Evolutionary conservation across 1,284 basidiomycete species (phyloP).

Genomic region (Pisolithus thermaeus): DNA sequence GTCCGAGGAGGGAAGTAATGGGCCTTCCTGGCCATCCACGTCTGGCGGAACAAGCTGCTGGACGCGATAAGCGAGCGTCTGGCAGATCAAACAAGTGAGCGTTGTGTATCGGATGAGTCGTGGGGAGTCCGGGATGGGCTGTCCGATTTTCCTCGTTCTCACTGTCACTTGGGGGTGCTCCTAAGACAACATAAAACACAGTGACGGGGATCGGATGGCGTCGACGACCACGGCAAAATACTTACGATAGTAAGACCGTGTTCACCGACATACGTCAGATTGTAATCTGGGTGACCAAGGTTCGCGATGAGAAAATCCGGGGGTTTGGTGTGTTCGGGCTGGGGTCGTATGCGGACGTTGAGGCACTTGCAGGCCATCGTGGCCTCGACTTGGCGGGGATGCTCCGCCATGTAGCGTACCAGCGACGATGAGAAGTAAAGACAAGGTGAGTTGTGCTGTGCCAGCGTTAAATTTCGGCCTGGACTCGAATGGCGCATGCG

Average conservation of each 20-base stretch:
- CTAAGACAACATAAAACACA: conserved; percentile 33
- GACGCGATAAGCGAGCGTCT: conserved; percentile 62
- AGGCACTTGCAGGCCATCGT: conserved; percentile 58
- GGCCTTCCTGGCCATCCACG: conserved; percentile 58
- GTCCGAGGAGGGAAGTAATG: conserved; percentile 62
- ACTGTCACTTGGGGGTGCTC: conserved; percentile 66
- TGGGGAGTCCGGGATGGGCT: conserved; percentile 38
- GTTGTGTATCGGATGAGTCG: conserved; percentile 54
- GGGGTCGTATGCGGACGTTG: conserved; percentile 52
- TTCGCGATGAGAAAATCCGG: conserved; percentile 26
- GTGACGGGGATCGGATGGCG: conserved; percentile 2
- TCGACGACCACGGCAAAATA: conserved; percentile 8
- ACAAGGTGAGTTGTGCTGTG: conserved; percentile 11
- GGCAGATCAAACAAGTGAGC: conserved; percentile 66
- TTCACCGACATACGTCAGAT: conserved; percentile 56
- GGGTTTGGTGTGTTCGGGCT: conserved; percentile 24
- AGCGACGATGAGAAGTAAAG: conserved; percentile 11
- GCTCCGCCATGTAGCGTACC: conserved; percentile 14
- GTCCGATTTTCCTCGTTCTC: conserved; percentile 50
- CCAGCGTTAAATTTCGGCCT: conserved; percentile 23
- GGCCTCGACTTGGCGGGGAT: conserved; percentile 11
- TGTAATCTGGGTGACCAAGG: conserved; percentile 41
- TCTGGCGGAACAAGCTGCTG: conserved; percentile 53
- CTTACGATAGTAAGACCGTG: conserved; percentile 63
- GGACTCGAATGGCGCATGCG: conserved; percentile 14